Conservation (phyloP, 768 basidiomycete species). For the Mycena belliarum region DNA sequence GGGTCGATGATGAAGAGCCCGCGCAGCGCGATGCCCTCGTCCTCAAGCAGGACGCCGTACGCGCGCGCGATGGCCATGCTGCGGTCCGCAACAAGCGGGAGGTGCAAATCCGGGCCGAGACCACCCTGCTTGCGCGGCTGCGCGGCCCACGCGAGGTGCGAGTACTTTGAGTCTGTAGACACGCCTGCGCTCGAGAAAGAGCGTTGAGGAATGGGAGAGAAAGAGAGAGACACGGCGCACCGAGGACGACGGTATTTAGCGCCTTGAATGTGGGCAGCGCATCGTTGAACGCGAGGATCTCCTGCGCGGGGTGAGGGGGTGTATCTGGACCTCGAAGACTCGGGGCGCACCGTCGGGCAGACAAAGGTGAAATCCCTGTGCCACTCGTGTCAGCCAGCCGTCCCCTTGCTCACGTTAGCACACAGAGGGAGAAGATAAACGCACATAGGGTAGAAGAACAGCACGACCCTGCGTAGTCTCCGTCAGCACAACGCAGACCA, state of each 20-base stretch:
- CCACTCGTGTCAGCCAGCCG: neutral
- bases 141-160: conserved; percentile 85
- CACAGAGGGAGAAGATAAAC: conserved; percentile 25
- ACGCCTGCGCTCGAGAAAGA: conserved; percentile 44
- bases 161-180: conserved; percentile 89
- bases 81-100: conserved; percentile 81
- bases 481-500: conserved; percentile 1
- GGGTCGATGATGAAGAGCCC: conserved; percentile 89
- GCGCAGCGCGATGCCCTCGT: conserved; percentile 85
- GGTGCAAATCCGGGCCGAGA: conserved; percentile 83
- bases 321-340: neutral
- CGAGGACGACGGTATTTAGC: conserved; percentile 75
- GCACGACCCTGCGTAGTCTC: conserved; percentile 66
- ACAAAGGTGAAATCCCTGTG: conserved; percentile 86
- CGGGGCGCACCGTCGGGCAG: conserved; percentile 69
- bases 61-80: conserved; percentile 79
- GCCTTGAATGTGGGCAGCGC: conserved; percentile 74
- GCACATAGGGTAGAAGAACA: conserved; percentile 93
- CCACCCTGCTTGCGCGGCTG: conserved; percentile 85
- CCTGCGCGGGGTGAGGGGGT: conserved; percentile 34
- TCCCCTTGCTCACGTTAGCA: no score
- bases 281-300: conserved; percentile 94
- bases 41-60: conserved; percentile 88
- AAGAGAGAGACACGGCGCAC: conserved; percentile 37
- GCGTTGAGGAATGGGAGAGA: neutral